Base-by-base conservation (phyloP, 108 stramenopile genomes). In the Seminavis robusta region DNA sequence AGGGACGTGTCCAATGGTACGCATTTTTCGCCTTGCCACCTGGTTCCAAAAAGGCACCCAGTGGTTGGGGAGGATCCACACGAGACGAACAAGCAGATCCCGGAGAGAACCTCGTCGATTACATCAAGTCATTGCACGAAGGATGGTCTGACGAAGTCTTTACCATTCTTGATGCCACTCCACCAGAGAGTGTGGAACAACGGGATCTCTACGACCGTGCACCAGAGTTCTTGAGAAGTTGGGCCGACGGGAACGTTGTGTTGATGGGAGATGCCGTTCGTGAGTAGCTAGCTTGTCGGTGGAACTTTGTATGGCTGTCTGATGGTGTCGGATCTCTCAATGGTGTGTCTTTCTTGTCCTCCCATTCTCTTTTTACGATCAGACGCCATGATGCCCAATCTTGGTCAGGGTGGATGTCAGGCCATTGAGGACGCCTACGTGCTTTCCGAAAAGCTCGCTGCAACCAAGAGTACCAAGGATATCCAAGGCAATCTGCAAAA, bases 1-100 rank as follows among this genome's bases (percentile, higher is more conserved):
- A 86, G 47, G 97, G 97, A 0, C 88, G 97, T 33, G 77, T 98
- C 61, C 97, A 98, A 76, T 98, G 97, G 97, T 98, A 98, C 60
- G 93, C 97, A 31, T 96, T 98, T 71, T 88, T 96, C 58, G 94
- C 93, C n/a, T 72, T 95, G n/a, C 95, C 97, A 23, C 93, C 97
- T 13, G 95, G 95, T 37, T 78, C 88, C 57, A 96, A 95, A 69
- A 85, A 80, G 58, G 93, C 89, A 40, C 86, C 87, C 15, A 80
- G 76, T 41, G 86, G 86, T 24, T 90, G 89, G 89, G 93, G 84
- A 34, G 92, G 88, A 2, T 77, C 83, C 17, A 65, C 52, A 19
- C 66, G 86, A 3, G 72, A 69, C 15, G 85, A 62, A 44, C 85
- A 89, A 45, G 70, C 54, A 5, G 72, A 88, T 52, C 83, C 88